These are phyloP conservation scores for Epichloe sylvatica DNA, from an alignment of 2,329 filamentous ascomycete genomes.

Conservation along the genomic window DNA sequence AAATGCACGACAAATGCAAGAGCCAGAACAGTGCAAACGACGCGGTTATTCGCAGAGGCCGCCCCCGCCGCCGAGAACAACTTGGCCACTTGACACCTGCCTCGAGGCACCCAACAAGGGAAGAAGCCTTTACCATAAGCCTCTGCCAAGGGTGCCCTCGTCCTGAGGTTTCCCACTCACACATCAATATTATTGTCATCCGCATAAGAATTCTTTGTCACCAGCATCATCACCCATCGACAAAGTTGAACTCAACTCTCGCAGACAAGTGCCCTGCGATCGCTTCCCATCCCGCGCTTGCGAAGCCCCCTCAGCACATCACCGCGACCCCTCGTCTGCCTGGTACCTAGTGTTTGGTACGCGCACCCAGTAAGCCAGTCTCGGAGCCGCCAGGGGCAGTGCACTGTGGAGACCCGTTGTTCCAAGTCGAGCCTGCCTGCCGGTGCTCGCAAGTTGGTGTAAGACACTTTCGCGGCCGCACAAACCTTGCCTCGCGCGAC, in stretches of 20 bases:
- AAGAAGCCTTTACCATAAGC: too few relatives aligned
- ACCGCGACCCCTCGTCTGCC: not conserved
- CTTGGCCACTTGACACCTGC: too few relatives aligned
- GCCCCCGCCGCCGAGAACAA: too few relatives aligned
- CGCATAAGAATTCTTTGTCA: not conserved
- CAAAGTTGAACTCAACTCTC: not conserved
- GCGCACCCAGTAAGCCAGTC: not conserved
- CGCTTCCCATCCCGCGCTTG: not conserved
- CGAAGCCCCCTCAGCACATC: not conserved
- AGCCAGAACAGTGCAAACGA: too few relatives aligned
- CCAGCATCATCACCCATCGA: not conserved
- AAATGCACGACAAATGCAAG: not conserved
- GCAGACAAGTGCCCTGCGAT: not conserved
- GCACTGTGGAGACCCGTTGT: constrained; percentile 1
- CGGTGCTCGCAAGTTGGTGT: constrained; percentile 5
- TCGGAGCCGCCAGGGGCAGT: constrained; percentile 4
- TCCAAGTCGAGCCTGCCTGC: constrained; percentile 2
- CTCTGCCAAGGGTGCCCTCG: not conserved
- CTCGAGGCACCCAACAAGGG: too few relatives aligned
- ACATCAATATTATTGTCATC: not conserved
- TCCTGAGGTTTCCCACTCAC: not conserved
- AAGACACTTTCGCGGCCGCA: constrained; percentile 9
- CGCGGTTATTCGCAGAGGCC: too few relatives aligned
- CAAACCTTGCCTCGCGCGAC: constrained; percentile 10
- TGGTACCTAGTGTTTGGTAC: not conserved